phyloP scores from a whole-genome alignment of 2,329 filamentous ascomycete genomes.

The Niveomyces coronatus region DNA sequence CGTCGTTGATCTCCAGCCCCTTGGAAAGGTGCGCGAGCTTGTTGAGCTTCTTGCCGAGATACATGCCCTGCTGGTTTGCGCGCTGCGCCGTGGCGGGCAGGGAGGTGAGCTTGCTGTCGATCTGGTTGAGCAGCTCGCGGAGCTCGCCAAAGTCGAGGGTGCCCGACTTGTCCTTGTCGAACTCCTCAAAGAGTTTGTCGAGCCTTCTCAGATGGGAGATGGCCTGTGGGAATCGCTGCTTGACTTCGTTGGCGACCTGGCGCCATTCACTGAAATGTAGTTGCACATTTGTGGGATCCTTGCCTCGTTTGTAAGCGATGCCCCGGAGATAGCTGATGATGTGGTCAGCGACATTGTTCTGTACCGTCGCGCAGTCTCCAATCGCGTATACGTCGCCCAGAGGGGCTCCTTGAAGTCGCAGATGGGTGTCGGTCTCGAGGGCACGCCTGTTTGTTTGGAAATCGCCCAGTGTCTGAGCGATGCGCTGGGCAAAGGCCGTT shows the following conservation, averaged over 20 bases:
- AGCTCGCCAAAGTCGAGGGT: constrained; percentile 93
- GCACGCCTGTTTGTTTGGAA: constrained; percentile 81
- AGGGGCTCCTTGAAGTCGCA: constrained; percentile 79
- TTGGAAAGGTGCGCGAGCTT: constrained; percentile 71
- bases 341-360: constrained; percentile 92
- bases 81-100: constrained; percentile 92
- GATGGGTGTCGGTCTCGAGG: constrained; percentile 87
- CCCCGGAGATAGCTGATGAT: constrained; percentile 82
- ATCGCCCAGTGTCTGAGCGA: constrained; percentile 67
- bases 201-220: constrained; percentile 76
- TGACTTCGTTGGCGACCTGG: constrained; percentile 70
- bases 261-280: constrained; percentile 86
- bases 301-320: constrained; percentile 83
- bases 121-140: constrained; percentile 76
- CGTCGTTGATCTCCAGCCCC: constrained; percentile 66
- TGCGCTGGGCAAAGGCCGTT: constrained; percentile 63
- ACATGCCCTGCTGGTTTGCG: constrained; percentile 89
- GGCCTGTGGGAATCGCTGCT: constrained; percentile 84
- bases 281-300: constrained; percentile 78
- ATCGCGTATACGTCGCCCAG: constrained; percentile 94
- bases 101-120: constrained; percentile 89
- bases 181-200: constrained; percentile 82
- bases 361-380: constrained; percentile 90
- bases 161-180: constrained; percentile 86
- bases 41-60: constrained; percentile 89